Evolutionary conservation across 257 asterid species (phyloP), one percentile per base, ranked within the genome.

Genomic region (Coffea eugenioides): DNA sequence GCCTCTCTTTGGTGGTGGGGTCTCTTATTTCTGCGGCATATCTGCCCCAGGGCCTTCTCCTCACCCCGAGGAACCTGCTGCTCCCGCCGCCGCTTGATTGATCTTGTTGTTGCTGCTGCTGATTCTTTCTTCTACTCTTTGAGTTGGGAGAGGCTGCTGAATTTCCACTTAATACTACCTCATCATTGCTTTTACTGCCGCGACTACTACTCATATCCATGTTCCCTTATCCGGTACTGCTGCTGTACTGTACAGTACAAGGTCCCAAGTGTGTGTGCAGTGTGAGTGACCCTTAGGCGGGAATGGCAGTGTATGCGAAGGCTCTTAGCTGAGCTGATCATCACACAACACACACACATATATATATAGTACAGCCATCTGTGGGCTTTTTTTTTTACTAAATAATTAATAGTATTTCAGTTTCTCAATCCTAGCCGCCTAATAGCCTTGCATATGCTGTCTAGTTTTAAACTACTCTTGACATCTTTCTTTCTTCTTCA

Each of bases 11-110:
- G 12, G 98, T 93, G 4, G 89, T 81, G 0, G 98, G 98, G 86
- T 93, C 96, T 69, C 98, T 82, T 82, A 93, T 93, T 81, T 93
- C 97, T 1, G 98, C 94, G 1, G 98, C 98, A 61, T 93, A 93
- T 62, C 98, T 62, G 39, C 98, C 98, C 98, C 98, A 92, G 0
- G 98, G 98, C 77, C 98, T 89, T 68, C 97, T 74, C 57, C 98
- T 59, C 1, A 93, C 98, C 0, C 98, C 98, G 0, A 94, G 91
- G 66, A 87, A 94, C 82, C 96, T 43, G 84, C 73, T 68, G 75
- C 67, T n/a, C 27, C 1, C 86, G 71, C 67, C 34, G 39, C 1
- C 86, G 49, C 56, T 71, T 11, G 89, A 25, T n/a, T 59, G 66
- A 23, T 83, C 86, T 14, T 79, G 79, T 61, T 68, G 79, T 61